phyloP scores from a whole-genome alignment of 306 rosid genomes.

The Vigna nakashimae region DNA sequence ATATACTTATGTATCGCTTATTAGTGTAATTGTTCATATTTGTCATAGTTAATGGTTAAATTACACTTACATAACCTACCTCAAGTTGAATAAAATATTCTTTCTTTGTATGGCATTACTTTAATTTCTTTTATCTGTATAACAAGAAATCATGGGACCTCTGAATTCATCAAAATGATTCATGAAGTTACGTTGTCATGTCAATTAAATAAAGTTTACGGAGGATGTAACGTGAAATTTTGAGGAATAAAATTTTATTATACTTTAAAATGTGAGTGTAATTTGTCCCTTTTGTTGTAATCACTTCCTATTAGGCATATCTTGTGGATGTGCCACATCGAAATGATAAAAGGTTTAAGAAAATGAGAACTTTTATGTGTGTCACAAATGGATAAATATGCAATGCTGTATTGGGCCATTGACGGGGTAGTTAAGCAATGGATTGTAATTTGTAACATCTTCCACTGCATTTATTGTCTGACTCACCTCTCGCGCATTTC shows the following conservation, averaged over 20 bases:
- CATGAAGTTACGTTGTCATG: not conserved
- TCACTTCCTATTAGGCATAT: not conserved
- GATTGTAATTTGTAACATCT: no score
- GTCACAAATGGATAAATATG: not conserved
- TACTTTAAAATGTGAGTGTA: not conserved
- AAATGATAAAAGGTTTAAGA: not conserved
- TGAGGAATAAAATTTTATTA: not conserved
- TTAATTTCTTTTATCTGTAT: not conserved
- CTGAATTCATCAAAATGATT: not conserved
- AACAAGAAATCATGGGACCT: not conserved
- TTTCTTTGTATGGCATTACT: not conserved
- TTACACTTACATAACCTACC: not conserved
- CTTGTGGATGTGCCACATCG: not conserved
- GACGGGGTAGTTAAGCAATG: not conserved
- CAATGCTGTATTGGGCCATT: not conserved
- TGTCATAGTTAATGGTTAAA: not conserved
- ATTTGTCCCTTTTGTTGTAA: not conserved
- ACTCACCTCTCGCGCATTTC: no score
- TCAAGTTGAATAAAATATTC: not conserved
- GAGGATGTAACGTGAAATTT: not conserved
- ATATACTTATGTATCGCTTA: slow-evolving; percentile 1
- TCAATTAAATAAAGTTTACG: not conserved
- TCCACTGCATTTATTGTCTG: no score
- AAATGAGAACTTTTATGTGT: not conserved
- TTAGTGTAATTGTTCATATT: slow-evolving; percentile 18